These are phyloP conservation scores for Talaromyces rugulosus DNA, from an alignment of 2,329 filamentous ascomycete species.

Conservation along the genomic window DNA sequence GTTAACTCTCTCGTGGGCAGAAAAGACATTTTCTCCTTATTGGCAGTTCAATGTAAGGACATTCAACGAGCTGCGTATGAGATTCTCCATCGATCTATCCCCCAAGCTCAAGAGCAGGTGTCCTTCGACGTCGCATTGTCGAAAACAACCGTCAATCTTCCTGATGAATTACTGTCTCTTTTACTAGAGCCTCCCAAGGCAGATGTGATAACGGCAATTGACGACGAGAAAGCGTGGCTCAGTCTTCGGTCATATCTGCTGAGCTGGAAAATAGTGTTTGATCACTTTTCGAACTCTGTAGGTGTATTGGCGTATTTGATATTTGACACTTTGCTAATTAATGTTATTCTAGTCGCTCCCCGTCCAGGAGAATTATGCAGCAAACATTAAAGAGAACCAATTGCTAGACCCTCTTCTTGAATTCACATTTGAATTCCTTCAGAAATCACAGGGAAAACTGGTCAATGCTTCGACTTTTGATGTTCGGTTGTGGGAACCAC, in stretches of 20 bases:
- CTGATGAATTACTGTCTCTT: constrained; percentile 79
- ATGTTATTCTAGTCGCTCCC: constrained; percentile 59
- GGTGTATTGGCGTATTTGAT: constrained; percentile 18
- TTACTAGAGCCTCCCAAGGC: constrained; percentile 73
- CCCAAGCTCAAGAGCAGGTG: constrained; percentile 71
- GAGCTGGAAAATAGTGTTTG: constrained; percentile 86
- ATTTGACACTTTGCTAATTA: not conserved
- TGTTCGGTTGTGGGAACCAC: constrained; percentile 56
- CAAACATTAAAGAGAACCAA: constrained; percentile 70
- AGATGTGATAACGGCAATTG: constrained; percentile 62
- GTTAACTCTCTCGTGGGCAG: constrained; percentile 59
- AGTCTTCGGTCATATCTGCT: constrained; percentile 74
- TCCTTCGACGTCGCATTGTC: constrained; percentile 67
- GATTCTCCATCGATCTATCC: constrained; percentile 75
- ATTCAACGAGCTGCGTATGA: constrained; percentile 79
- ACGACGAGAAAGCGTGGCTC: constrained; percentile 63
- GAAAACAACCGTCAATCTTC: constrained; percentile 60
- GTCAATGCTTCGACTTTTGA: constrained; percentile 68
- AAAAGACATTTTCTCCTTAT: constrained; percentile 66
- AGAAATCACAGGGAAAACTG: constrained; percentile 68
- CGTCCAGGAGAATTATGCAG: constrained; percentile 74
- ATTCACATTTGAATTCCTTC: constrained; percentile 80
- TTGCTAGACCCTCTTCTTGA: constrained; percentile 66
- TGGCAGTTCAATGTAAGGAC: constrained; percentile 69
- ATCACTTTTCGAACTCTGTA: constrained; percentile 70